Evolutionary conservation across 2,329 filamentous ascomycete genomes (phyloP).

Genomic region (Colletotrichum horii): DNA sequence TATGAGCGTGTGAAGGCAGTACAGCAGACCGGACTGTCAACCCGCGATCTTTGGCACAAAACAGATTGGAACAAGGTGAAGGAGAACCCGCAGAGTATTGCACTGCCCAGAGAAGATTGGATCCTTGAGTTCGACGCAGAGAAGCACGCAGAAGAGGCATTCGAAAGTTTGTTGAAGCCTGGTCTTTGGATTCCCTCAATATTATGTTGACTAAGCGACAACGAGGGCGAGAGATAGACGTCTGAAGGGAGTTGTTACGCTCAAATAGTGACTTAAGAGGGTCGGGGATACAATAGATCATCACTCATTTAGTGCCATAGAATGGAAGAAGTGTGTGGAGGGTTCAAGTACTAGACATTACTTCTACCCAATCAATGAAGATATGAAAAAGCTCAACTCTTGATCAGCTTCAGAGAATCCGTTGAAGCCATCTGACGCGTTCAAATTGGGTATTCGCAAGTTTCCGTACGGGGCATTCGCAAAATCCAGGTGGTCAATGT

Average conservation of each 20-base stretch:
- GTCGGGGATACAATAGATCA: background rate
- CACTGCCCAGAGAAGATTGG: background rate
- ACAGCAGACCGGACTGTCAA: background rate
- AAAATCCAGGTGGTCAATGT: background rate
- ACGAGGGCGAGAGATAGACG: background rate
- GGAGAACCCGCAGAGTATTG: background rate
- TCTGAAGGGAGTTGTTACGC: background rate
- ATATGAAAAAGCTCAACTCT: background rate
- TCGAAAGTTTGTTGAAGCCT: background rate
- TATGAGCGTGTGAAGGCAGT: background rate
- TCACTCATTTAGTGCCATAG: background rate
- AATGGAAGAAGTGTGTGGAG: background rate
- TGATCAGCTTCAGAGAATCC: background rate
- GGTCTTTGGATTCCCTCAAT: background rate
- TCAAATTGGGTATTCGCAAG: background rate
- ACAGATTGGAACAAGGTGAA: background rate
- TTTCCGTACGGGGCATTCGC: background rate
- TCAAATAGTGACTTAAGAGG: background rate
- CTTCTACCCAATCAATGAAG: background rate
- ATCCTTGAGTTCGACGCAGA: background rate
- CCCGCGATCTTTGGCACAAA: background rate
- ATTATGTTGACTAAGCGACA: background rate
- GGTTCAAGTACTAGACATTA: background rate
- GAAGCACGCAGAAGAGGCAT: background rate
- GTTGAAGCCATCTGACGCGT: background rate